Base-by-base conservation (phyloP, 345 rosid species). In the Cardamine occulta region DNA sequence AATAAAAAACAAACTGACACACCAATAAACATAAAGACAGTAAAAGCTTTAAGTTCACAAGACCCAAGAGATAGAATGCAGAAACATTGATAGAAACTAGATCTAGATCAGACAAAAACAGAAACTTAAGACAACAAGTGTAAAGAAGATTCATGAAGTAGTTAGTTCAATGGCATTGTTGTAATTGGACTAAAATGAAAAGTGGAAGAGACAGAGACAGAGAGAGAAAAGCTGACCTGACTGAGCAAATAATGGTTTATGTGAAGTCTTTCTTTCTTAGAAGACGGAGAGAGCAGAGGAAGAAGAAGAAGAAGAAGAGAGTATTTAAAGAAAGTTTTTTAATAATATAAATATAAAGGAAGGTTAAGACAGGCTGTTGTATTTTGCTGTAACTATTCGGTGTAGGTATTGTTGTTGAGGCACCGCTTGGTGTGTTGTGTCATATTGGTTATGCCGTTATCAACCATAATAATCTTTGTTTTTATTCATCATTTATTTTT, bases 91-190 rank as follows among this genome's bases (percentile, higher is more conserved):
- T 28, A 73, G 17, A 45, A 68, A 54, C 70, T 69, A 76, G 70
- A 76, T 76, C 80, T 76, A 58, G 70, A 60, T 69, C 80, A 76
- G 80, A 69, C 51, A 62, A 17, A 31, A 70, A 56, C 35, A 47
- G 12, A 37, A 26, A 49, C 73, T 63, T 63, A 54, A 76, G 58
- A 63, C 72, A 77, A 44, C 51, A 77, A 69, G 53, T 69, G 49
- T 55, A 76, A 44, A 44, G 68, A 60, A 59, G 28, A 68, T 57
- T 47, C 3, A 32, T 10, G 17, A 32, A 14, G 32, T 42, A 44
- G 74, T 32, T 31, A 67, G 66, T 68, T 67, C 71, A 76, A 63
- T 45, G 64, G 40, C 75, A 76, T 63, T 76, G 73, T 32, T 23
- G 42, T 37, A 21, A 60, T 47, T 48, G n/a, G 1, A 58, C 61